phyloP scores from a whole-genome alignment of 352 stramenopile genomes.

The Peronospora farinosa region DNA sequence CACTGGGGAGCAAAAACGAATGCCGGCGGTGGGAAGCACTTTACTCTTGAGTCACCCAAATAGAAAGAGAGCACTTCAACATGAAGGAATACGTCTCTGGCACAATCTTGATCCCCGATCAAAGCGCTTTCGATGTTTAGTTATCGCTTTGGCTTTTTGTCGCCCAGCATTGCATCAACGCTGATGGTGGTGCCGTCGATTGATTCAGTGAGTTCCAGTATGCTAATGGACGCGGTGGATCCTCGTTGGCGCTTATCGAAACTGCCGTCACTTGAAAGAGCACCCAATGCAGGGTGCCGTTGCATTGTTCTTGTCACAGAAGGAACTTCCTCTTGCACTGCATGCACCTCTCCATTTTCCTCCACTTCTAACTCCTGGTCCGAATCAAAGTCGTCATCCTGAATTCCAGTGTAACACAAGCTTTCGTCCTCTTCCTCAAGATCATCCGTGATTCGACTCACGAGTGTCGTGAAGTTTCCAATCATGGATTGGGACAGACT shows the following conservation, averaged over 20 bases:
- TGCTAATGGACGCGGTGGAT: conserved; percentile 35
- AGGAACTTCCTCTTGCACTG: conserved; percentile 13
- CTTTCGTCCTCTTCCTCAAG: conserved; percentile 44
- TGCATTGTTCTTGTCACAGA: conserved; percentile 17
- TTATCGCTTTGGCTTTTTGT: conserved; percentile 16
- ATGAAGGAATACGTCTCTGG: neutral
- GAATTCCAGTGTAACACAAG: conserved; percentile 31
- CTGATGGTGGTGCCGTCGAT: conserved; percentile 17
- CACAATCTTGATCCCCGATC: conserved; percentile 1
- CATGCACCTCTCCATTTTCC: conserved; percentile 8
- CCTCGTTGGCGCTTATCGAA: conserved; percentile 28
- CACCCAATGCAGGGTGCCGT: conserved; percentile 17
- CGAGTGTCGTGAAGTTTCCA: conserved; percentile 63
- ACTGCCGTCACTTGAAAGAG: conserved; percentile 29
- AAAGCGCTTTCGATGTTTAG: conserved; percentile 3
- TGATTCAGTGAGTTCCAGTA: conserved; percentile 26
- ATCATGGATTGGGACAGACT: conserved; percentile 69
- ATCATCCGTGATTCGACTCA: conserved; percentile 58
- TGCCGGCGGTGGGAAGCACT: conserved; percentile 3
- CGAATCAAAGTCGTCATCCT: conserved; percentile 30
- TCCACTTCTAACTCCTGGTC: conserved; percentile 27
- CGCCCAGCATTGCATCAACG: conserved; percentile 27
- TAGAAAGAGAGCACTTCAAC: conserved; percentile 3
- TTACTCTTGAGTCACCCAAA: conserved; percentile 14
- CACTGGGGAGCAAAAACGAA: no score